Percentiles rank a stretch among this genome's conserved stretches.
phyloP scores from a whole-genome alignment of 441 rosid species.

The Caryocar brasiliense region DNA sequence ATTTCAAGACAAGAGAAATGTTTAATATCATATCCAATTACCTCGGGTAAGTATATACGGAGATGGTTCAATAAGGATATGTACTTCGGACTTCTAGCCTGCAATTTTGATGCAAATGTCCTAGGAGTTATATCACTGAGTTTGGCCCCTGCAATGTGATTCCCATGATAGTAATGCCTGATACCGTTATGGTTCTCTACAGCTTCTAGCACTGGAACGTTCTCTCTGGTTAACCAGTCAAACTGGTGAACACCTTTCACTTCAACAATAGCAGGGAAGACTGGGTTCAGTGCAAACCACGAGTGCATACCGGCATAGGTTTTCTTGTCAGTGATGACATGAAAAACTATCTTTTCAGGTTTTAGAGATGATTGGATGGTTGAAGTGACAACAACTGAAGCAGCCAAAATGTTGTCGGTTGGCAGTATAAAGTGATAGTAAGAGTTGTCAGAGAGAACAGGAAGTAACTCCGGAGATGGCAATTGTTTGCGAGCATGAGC shows the following conservation, averaged over 20 bases:
- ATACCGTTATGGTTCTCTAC: conserved; percentile 82
- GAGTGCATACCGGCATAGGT: conserved; percentile 99
- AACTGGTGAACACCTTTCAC: conserved; percentile 97
- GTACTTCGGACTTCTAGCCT: conserved; percentile 96
- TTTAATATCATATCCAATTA: conserved; percentile 20
- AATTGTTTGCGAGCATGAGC: conserved; percentile 96
- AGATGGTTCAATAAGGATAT: conserved; percentile 97
- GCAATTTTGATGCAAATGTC: conserved; percentile 86
- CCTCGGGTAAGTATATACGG: conserved; percentile 96
- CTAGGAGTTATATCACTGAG: conserved; percentile 73
- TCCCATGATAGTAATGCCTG: conserved; percentile 87
- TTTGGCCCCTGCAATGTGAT: conserved; percentile 80
- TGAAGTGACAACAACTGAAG: conserved; percentile 92
- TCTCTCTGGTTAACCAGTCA: conserved; percentile 97
- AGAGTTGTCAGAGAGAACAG: conserved; percentile 80
- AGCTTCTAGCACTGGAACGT: conserved; percentile 97
- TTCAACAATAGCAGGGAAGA: conserved; percentile 81
- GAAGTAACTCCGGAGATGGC: conserved; percentile 94
- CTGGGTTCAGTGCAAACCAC: conserved; percentile 92
- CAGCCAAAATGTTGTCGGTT: conserved; percentile 95
- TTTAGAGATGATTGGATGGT: conserved; percentile 67
- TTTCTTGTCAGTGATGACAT: conserved; percentile 96
- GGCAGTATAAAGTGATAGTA: conserved; percentile 78
- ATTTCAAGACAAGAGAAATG: not conserved
- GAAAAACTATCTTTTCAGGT: conserved; percentile 91